Base-by-base conservation (phyloP, 2,329 filamentous ascomycete species). In the Epichloe hybrida region DNA sequence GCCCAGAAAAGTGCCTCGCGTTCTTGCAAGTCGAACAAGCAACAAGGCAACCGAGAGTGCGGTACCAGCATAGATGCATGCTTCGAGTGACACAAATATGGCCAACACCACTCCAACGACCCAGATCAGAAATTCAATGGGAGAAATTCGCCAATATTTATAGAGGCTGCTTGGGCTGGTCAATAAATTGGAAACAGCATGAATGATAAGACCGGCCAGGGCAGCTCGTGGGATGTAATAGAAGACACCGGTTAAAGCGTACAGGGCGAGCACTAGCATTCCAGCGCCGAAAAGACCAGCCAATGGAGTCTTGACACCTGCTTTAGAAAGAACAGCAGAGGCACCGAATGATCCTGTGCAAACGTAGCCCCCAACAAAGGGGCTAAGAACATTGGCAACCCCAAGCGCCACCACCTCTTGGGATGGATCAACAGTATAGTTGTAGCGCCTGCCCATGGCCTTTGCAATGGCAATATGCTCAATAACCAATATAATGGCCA, bases 391-490 rank as follows among this genome's bases (percentile, higher is more conserved):
- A 58, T 91, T 91, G 35, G 79, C 80, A 3, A 88, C 79, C 37
- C 86, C 86, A 54, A 90, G 84, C 12, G 85, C 85, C 31, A 90
- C 81, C 37, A 90, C 70, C 61, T 91, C 86, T 59, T 91, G 86
- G 0, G 86, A 89, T 0, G 86, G 84, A 51, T 86, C 76, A 59
- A 91, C 84, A 13, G 77, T 81, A 64, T 91, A 91, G 66, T 86
- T 86, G 69, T 87, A 87, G 55, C 87, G 74, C 52, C 86, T 75
- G 7, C 86, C 86, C 60, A 90, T 90, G 0, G 86, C 88, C 63
- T 91, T 91, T 6, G 85, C 83, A 53, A 91, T 90, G 41, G 86
- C 84, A 56, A 90, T 89, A 61, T 91, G 86, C 66, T 90, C 86
- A 50, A 91, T 86, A 17, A 90, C 74, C 17, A 90, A 69, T 17